phyloP scores from a whole-genome alignment of 139 green algal genomes.

The Chlamydomonas eustigma region DNA sequence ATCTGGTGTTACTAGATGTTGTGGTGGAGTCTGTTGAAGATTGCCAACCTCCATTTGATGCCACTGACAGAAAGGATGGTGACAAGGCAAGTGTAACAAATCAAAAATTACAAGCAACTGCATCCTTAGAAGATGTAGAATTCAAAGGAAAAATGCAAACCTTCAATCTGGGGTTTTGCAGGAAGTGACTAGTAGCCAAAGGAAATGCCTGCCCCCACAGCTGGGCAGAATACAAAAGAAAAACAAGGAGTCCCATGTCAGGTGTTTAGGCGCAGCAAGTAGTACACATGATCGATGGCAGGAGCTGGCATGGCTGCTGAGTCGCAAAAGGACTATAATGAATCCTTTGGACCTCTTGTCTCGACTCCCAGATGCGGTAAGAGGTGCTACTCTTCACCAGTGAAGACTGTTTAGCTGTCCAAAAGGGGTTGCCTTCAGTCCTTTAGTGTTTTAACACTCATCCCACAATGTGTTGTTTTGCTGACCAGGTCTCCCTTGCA shows the following conservation, averaged over 20 bases:
- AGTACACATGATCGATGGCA: not conserved
- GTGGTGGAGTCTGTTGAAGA: conserved; percentile 7
- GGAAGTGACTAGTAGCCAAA: too few relatives aligned
- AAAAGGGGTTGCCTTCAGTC: too few relatives aligned
- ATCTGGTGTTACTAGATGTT: conserved; percentile 20
- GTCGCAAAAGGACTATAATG: not conserved
- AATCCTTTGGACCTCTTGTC: not conserved
- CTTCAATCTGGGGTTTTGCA: too few relatives aligned
- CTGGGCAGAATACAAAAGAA: too few relatives aligned
- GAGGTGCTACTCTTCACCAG: not conserved
- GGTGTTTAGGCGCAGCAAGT: too few relatives aligned
- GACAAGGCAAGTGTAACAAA: not conserved
- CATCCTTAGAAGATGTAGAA: not conserved
- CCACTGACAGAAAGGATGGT: not conserved
- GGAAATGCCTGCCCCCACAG: too few relatives aligned
- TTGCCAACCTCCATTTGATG: not conserved
- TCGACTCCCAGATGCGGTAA: not conserved
- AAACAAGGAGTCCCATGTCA: too few relatives aligned
- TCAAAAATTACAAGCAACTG: not conserved
- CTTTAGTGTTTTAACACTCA: too few relatives aligned
- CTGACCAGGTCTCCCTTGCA: not conserved
- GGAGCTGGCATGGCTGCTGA: conserved; percentile 1
- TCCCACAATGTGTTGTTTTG: not conserved
- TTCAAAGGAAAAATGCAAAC: too few relatives aligned
- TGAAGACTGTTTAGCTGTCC: not conserved